Conservation (phyloP, 441 rosid species). For the Syzygium syzygioides region DNA sequence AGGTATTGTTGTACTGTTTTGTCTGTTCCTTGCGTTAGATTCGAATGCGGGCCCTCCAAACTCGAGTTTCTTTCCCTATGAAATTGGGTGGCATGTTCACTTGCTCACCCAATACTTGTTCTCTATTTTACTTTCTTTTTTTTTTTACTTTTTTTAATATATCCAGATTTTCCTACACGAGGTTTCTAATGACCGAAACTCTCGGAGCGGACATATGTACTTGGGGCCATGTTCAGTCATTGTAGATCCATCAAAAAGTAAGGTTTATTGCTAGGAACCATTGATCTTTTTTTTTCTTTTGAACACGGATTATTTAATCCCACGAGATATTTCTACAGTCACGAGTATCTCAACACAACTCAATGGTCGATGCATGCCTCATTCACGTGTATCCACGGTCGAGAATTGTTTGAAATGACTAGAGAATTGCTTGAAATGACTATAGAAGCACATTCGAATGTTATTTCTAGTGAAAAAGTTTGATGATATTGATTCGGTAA, state of each 20-base stretch:
- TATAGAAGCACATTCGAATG: rapidly evolving
- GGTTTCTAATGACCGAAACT: background rate
- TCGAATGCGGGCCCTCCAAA: background rate
- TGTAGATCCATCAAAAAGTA: background rate
- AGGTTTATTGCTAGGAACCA: background rate
- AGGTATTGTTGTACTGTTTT: background rate
- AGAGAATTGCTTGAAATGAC: background rate
- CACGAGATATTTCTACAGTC: rapidly evolving
- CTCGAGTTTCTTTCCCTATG: background rate
- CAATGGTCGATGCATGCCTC: rapidly evolving
- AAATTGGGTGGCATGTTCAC: background rate
- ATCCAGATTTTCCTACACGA: background rate
- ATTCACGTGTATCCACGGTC: background rate
- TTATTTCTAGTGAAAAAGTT: rapidly evolving
- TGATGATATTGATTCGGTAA: too few relatives aligned
- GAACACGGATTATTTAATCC: rapidly evolving
- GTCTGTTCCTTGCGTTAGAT: background rate
- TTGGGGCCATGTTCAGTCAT: rapidly evolving
- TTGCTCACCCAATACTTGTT: background rate
- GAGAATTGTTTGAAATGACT: too few relatives aligned
- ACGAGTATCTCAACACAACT: background rate
- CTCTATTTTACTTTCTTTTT: background rate
- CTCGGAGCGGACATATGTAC: background rate
- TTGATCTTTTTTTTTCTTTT: background rate
- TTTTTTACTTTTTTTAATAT: rapidly evolving